phyloP scores from a whole-genome alignment of 306 rosid genomes.

The Cercis canadensis region DNA sequence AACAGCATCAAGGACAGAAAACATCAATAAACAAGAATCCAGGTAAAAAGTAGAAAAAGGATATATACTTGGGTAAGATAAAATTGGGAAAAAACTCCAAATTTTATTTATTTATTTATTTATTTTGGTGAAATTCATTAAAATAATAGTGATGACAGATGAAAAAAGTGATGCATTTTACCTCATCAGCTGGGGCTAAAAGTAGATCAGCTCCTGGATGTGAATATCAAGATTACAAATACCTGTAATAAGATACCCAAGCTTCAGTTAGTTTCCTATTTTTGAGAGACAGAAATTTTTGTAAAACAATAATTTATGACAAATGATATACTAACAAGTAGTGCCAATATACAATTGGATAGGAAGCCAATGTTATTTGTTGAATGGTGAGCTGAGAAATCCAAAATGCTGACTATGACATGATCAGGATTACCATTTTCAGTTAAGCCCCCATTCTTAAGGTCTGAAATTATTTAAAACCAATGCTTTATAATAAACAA shows the following conservation, averaged over 20 bases:
- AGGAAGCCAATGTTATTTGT: conserved; percentile 29
- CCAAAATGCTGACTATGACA: neutral
- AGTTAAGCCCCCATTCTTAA: conserved; percentile 14
- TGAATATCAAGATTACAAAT: conserved; percentile 60
- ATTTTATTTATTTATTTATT: conserved; percentile 2
- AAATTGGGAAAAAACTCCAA: neutral
- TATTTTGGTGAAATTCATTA: neutral
- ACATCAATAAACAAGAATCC: conserved; percentile 38
- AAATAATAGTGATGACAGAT: conserved; percentile 22
- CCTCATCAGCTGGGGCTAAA: conserved; percentile 77
- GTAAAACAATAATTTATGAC: conserved; percentile 10
- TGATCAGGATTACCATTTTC: conserved; percentile 24
- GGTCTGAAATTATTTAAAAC: conserved; percentile 5
- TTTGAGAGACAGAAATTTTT: conserved; percentile 3
- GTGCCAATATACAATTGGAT: conserved; percentile 6
- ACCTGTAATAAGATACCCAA: conserved; percentile 52
- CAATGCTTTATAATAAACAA: neutral
- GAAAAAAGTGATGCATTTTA: conserved; percentile 33
- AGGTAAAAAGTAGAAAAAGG: neutral
- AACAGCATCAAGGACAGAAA: conserved; percentile 44
- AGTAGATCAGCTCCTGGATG: conserved; percentile 73
- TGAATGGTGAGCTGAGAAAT: conserved; percentile 18
- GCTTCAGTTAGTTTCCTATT: conserved; percentile 16
- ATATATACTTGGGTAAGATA: neutral
- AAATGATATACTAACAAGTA: conserved; percentile 18